These are phyloP conservation scores for Linum usitatissimum DNA, from an alignment of 345 rosid species.

Conservation along the genomic window DNA sequence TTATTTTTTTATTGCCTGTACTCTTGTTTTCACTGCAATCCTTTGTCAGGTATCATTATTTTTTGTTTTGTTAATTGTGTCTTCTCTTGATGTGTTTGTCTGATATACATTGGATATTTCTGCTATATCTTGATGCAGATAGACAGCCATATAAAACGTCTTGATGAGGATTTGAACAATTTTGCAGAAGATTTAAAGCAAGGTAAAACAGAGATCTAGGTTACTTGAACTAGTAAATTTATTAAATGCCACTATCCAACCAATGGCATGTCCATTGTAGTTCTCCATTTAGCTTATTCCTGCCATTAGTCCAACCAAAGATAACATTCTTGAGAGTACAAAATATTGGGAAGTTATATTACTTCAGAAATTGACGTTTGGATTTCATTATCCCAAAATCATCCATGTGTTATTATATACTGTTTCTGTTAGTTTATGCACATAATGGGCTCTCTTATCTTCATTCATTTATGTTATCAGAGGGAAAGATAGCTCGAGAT, in stretches of 20 bases:
- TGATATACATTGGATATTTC: neutral
- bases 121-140: slow-evolving; percentile 29
- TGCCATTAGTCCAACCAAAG: too few relatives aligned
- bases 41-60: neutral
- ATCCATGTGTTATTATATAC: neutral
- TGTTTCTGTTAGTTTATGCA: neutral
- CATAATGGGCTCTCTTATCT: slow-evolving; percentile 1
- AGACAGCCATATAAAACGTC: slow-evolving; percentile 86
- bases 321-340: too few relatives aligned
- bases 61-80: neutral
- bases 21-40: neutral
- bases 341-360: neutral
- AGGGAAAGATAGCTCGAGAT: slow-evolving; percentile 81
- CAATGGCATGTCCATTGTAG: too few relatives aligned
- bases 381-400: neutral
- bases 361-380: neutral
- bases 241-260: too few relatives aligned
- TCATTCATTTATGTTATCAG: slow-evolving; percentile 29
- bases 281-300: too few relatives aligned
- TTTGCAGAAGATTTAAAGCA: slow-evolving; percentile 93
- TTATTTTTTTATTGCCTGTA: neutral
- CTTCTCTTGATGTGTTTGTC: neutral
- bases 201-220: slow-evolving; percentile 31
- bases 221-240: neutral
- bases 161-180: slow-evolving; percentile 85